Base-by-base conservation (phyloP, 2,329 filamentous ascomycete genomes). In the Zalaria sp. region DNA sequence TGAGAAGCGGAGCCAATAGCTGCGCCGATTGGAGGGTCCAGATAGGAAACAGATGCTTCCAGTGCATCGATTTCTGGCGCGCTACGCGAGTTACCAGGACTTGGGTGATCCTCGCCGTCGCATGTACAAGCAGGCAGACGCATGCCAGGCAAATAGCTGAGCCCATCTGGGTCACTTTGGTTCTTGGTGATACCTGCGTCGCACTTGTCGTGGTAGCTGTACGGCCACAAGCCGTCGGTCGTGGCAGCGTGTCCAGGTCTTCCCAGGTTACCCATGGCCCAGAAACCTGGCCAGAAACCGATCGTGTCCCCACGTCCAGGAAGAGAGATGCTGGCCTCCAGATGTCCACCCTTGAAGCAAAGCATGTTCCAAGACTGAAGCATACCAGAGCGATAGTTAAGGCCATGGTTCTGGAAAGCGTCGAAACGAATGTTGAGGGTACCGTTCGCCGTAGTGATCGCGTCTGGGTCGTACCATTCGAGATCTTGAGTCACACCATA, bases 241-340 rank as follows among this genome's bases (percentile, higher is more conserved):
- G 79, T 81, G 6, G 77, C 73, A 28, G 75, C 69, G 57, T 81
- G 81, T 8, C 80, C 80, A 26, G 80, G 76, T 48, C 80, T 69
- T 32, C 75, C 80, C 25, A 84, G 67, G 52, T 84, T 84, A 4
- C 80, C 80, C 77, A 84, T 82, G 0, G 78, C 69, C 80, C 80
- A 84, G 58, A 83, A 81, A 58, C 80, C 80, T 35, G 80, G 80
- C 80, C 80, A 84, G 59, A 83, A 80, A 43, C 80, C 80, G 42
- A 75, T 69, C 9, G 75, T 71, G 47, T 82, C 76, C 37, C 79
- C 80, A 37, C 67, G 61, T 10, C 79, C 80, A 9, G 80, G 80
- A 4, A 84, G 64, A 3, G 79, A 83, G 40, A 83, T 75, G 52
- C 76, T 80, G 18, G 78, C 78, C 60, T 84, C 80, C 9, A 84